Conservation (phyloP, 169 alveolate species). For the Plasmodium knowlesi region DNA sequence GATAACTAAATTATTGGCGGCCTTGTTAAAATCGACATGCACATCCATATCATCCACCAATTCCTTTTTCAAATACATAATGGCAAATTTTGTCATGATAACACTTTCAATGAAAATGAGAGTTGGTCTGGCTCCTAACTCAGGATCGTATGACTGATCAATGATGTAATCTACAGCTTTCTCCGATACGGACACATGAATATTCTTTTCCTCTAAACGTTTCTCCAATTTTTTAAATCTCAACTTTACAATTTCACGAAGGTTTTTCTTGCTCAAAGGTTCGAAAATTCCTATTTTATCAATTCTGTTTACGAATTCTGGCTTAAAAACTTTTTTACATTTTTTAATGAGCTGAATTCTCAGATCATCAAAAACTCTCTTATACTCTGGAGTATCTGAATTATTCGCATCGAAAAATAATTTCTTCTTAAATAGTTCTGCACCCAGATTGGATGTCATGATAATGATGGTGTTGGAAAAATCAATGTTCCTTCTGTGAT, state of each 20-base stretch:
- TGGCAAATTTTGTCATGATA: slow-evolving; percentile 71
- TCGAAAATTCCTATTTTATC: slow-evolving; percentile 82
- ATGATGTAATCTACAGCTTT: slow-evolving; percentile 67
- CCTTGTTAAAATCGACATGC: slow-evolving; percentile 27
- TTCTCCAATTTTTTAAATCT: slow-evolving; percentile 70
- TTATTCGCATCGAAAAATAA: slow-evolving; percentile 72
- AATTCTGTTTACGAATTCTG: slow-evolving; percentile 86
- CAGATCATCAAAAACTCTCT: slow-evolving; percentile 39
- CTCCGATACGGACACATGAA: slow-evolving; percentile 36
- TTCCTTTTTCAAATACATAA: slow-evolving; percentile 69
- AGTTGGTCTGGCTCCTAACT: slow-evolving; percentile 76
- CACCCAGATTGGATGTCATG: slow-evolving; percentile 86
- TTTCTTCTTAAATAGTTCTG: slow-evolving; percentile 76
- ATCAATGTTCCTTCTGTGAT: slow-evolving; percentile 85
- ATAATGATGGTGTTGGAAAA: slow-evolving; percentile 83
- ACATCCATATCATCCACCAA: slow-evolving; percentile 66
- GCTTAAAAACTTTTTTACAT: slow-evolving; percentile 76
- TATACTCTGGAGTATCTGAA: slow-evolving; percentile 57
- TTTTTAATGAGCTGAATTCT: slow-evolving; percentile 70
- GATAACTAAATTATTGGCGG: slow-evolving; percentile 30
- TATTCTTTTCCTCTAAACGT: slow-evolving; percentile 69
- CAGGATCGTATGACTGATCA: slow-evolving; percentile 74
- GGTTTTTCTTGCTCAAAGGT: slow-evolving; percentile 68
- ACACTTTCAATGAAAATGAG: slow-evolving; percentile 73
- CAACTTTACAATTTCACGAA: slow-evolving; percentile 77